A percentile compares a stretch with the other conserved stretches of the same genome.
phyloP scores from a whole-genome alignment of 345 rosid genomes.

The Lepidium africanum region DNA sequence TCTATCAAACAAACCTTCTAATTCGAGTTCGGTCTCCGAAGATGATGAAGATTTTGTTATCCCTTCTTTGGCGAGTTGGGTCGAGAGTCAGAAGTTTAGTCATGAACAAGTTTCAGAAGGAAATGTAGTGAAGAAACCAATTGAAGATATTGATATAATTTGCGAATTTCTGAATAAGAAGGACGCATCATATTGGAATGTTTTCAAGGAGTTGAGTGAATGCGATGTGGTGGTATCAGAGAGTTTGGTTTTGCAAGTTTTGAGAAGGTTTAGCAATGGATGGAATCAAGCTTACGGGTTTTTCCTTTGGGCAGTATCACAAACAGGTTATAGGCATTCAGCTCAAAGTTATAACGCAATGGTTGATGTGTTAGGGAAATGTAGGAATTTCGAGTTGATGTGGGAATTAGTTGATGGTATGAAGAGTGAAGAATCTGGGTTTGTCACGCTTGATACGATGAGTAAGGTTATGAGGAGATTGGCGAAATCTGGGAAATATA shows the following conservation, averaged over 20 bases:
- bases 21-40: background rate
- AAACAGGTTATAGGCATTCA: constrained; percentile 52
- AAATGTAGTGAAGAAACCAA: constrained; percentile 1
- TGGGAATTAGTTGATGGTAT: constrained; percentile 58
- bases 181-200: constrained; percentile 27
- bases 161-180: constrained; percentile 39
- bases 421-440: constrained; percentile 32
- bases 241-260: constrained; percentile 39
- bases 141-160: constrained; percentile 42
- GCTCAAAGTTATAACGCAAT: constrained; percentile 39
- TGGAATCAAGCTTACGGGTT: constrained; percentile 58
- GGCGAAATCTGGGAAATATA: constrained; percentile 46
- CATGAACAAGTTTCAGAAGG: constrained; percentile 2
- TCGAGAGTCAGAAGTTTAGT: constrained; percentile 26
- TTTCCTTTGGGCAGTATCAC: constrained; percentile 78
- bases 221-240: constrained; percentile 34
- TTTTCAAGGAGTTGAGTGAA: constrained; percentile 33
- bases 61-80: constrained; percentile 67
- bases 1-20: constrained; percentile 21
- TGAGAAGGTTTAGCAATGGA: constrained; percentile 54
- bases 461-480: constrained; percentile 63
- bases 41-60: constrained; percentile 59
- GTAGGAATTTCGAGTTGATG: constrained; percentile 49
- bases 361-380: constrained; percentile 67
- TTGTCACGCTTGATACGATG: constrained; percentile 52